These are phyloP conservation scores for Pythium aquatile DNA, from an alignment of 352 stramenopile species.

Conservation along the genomic window DNA sequence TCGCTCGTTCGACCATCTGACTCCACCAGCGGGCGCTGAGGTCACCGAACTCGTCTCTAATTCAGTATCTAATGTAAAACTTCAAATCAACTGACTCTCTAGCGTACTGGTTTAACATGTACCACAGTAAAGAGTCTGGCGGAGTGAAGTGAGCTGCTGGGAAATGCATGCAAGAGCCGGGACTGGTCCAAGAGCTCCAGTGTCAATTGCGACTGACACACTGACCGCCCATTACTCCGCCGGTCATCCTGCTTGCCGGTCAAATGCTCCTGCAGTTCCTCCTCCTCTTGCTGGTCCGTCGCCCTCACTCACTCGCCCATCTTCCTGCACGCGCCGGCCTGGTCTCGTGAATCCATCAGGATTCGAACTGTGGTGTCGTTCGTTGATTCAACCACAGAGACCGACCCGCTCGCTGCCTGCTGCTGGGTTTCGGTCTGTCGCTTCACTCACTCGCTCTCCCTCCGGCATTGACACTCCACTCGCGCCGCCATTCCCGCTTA, in stretches of 20 bases:
- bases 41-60: not conserved
- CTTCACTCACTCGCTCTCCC: not conserved
- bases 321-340: constrained; percentile 7
- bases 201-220: not conserved
- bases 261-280: not conserved
- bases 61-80: not conserved
- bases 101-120: not conserved
- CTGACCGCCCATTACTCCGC: not conserved
- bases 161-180: not conserved
- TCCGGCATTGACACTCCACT: not conserved
- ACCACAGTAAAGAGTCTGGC: not conserved
- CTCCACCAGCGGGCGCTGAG: constrained; percentile 1
- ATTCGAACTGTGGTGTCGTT: not conserved
- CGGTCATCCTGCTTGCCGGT: no score
- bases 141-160: constrained; percentile 2
- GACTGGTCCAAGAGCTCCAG: not conserved
- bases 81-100: not conserved
- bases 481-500: no score
- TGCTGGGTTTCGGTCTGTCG: not conserved
- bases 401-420: not conserved
- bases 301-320: constrained; percentile 6
- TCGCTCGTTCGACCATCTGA: constrained; percentile 13
- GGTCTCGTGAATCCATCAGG: not conserved
- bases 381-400: not conserved
- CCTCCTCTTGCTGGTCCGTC: not conserved